Evolutionary conservation across 1,139 yeast genomes (phyloP).

Genomic region (Kodamaea sp.): DNA sequence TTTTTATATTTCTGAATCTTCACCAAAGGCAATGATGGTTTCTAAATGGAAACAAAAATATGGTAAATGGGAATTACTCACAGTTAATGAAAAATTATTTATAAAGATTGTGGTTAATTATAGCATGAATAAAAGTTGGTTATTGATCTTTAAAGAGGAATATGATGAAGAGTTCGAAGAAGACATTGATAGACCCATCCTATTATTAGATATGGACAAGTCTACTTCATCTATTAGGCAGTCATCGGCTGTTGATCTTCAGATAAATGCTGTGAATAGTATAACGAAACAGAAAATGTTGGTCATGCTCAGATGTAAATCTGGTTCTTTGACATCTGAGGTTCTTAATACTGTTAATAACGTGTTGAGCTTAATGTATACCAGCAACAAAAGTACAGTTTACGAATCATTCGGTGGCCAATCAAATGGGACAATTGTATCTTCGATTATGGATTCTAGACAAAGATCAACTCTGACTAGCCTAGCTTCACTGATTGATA

Average conservation of each 20-base stretch:
- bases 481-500: constrained; percentile 19
- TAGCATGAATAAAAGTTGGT: constrained; percentile 33
- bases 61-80: constrained; percentile 48
- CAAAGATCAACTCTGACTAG: constrained; percentile 37
- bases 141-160: constrained; percentile 42
- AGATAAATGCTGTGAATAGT: constrained; percentile 31
- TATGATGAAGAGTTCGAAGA: constrained; percentile 29
- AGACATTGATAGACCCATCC: constrained; percentile 35
- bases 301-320: constrained; percentile 36
- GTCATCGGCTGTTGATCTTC: constrained; percentile 42
- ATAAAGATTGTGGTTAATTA: constrained; percentile 39
- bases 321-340: constrained; percentile 24
- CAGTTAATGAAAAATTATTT: constrained; percentile 34
- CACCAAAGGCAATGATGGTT: constrained; percentile 37
- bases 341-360: constrained; percentile 27
- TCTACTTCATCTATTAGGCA: constrained; percentile 26
- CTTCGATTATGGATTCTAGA: constrained; percentile 32
- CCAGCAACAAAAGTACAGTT: constrained; percentile 13
- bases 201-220: constrained; percentile 30
- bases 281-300: constrained; percentile 27
- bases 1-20: constrained; percentile 34
- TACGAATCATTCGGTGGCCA: constrained; percentile 17
- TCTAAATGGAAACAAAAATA: constrained; percentile 43
- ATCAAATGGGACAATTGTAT: constrained; percentile 33
- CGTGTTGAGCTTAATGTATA: constrained; percentile 23